phyloP scores from a whole-genome alignment of 345 rosid species.

The Salix arbutifolia region DNA sequence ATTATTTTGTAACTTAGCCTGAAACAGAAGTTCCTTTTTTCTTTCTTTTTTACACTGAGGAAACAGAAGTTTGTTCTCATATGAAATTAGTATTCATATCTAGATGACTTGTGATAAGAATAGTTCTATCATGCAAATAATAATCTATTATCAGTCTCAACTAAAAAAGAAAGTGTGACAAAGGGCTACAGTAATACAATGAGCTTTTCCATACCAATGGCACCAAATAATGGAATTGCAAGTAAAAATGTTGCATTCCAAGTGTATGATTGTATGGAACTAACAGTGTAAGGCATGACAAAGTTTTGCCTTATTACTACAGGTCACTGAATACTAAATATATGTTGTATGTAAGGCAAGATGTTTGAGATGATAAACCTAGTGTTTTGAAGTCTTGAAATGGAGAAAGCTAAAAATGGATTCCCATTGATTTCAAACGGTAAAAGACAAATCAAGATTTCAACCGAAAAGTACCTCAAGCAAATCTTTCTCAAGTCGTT shows the following conservation, averaged over 20 bases:
- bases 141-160: background rate
- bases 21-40: background rate
- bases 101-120: background rate
- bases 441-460: background rate
- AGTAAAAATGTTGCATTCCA: background rate
- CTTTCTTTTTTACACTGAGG: background rate
- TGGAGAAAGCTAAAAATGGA: background rate
- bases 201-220: background rate
- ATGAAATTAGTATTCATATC: background rate
- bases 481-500: constrained; percentile 96
- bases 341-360: background rate
- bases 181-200: background rate
- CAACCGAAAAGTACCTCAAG: constrained; percentile 53
- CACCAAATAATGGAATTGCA: background rate
- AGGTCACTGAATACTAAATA: background rate
- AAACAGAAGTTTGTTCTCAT: background rate
- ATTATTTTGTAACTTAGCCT: constrained; percentile 2
- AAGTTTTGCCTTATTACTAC: background rate
- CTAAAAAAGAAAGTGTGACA: too few species aligned
- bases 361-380: background rate
- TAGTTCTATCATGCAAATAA: background rate
- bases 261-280: background rate
- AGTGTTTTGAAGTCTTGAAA: background rate
- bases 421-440: background rate
- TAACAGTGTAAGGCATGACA: background rate